Conservation (phyloP, 306 rosid genomes). For the barrel medic (Medicago truncatula) region DNA sequence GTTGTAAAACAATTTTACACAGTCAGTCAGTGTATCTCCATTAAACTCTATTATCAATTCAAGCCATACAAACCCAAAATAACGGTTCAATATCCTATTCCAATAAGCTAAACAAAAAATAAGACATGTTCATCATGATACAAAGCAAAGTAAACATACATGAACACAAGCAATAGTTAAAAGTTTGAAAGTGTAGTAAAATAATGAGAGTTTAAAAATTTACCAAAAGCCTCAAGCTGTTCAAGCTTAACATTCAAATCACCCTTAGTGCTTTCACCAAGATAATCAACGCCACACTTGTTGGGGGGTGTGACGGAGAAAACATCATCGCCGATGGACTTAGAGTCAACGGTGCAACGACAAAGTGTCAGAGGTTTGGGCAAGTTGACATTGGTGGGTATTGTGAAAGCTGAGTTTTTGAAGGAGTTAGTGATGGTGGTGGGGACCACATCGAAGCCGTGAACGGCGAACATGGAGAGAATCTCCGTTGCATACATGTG, state of each 20-base stretch:
- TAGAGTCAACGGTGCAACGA: slow-evolving; percentile 51
- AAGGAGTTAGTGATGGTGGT: slow-evolving; percentile 30
- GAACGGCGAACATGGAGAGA: slow-evolving; percentile 39
- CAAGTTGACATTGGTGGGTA: slow-evolving; percentile 20
- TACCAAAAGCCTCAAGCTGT: slow-evolving; percentile 79
- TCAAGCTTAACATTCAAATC: slow-evolving; percentile 86
- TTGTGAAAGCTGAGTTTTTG: slow-evolving; percentile 35
- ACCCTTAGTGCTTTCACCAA: slow-evolving; percentile 94
- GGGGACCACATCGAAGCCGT: slow-evolving; percentile 39
- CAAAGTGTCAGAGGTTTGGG: slow-evolving; percentile 17
- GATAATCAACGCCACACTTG: slow-evolving; percentile 80
- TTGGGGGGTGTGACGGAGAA: slow-evolving; percentile 76
- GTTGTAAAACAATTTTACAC: background rate
- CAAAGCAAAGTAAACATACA: slow-evolving; percentile 4
- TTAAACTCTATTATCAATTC: background rate
- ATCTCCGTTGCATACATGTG: slow-evolving; percentile 51
- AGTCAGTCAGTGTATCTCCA: background rate
- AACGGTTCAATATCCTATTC: background rate
- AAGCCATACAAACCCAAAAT: background rate
- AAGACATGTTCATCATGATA: slow-evolving; percentile 1
- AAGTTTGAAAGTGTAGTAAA: background rate
- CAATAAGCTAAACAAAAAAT: background rate
- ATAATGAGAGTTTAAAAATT: background rate
- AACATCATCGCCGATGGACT: slow-evolving; percentile 53
- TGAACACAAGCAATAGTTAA: slow-evolving; percentile 4